Evolutionary conservation across 768 basidiomycete species (phyloP).

Genomic region (Punctularia strigosozonata): DNA sequence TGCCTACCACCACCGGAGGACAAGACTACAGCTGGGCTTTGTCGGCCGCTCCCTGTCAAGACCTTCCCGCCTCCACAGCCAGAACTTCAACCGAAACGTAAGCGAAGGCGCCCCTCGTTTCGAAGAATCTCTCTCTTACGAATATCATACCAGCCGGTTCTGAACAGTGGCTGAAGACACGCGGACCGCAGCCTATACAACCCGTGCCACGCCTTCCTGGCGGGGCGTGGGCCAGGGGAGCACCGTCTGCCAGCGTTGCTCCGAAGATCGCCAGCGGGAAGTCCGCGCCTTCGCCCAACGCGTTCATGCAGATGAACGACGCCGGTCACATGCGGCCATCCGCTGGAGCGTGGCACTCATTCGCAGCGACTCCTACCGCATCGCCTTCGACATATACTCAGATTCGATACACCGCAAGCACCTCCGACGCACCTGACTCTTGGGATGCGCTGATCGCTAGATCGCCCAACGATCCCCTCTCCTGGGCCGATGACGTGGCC

Average conservation of each 20-base stretch:
- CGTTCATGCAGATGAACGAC: no score
- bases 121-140: not conserved
- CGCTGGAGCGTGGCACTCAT: no score
- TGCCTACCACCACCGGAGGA: constrained; percentile 29
- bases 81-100: constrained; percentile 20
- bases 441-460: no score
- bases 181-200: not conserved
- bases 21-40: constrained; percentile 24
- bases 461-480: no score
- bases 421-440: no score
- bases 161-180: not conserved
- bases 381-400: no score
- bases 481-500: no score
- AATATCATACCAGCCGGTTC: not conserved
- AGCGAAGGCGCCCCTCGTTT: constrained; percentile 2
- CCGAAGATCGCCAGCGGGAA: no score
- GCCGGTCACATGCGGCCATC: no score
- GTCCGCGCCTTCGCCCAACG: no score
- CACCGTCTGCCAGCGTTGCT: not conserved
- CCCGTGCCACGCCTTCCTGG: not conserved
- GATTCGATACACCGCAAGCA: no score
- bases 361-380: no score
- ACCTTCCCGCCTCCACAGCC: constrained; percentile 16
- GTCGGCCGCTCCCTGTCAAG: constrained; percentile 29
- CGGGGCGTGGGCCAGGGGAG: not conserved